Base-by-base conservation (phyloP, 768 basidiomycete species). In the Russula sp. region DNA sequence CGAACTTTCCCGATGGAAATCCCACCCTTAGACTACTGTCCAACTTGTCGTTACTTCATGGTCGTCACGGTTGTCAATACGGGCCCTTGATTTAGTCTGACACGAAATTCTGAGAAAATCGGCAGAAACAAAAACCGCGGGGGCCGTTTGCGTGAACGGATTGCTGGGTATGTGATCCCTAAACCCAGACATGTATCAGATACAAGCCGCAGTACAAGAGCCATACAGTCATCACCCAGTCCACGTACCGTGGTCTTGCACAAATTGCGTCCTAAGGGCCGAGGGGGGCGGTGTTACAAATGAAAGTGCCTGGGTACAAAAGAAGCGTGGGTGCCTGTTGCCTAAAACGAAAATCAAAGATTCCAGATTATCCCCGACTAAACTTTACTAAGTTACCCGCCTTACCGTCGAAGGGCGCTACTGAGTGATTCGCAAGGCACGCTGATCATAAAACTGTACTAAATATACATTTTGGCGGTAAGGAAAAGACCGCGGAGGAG, bases 361-460 rank as follows among this genome's bases (percentile, higher is more conserved):
- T 59, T 11, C 48, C 2, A 50, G 48, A 50, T 50, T 28, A 38
- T 24, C 26, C 48, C 24, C 34, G 22, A 11, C 11, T 30, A 46
- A 57, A 46, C 58, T 24, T 59, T 50, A 48, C 38, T 46, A 46
- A 48, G 16, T 59, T 59, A 58, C 38, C 34, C 4, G 36, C 57
- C 44, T 30, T 22, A 9, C 44, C 20, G n/a, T n/a, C 20, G 44
- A 46, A 13, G 6, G 28, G 56, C 42, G 28, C 42, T 30, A n/a
- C 6, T n/a, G 18, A 30, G 8, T 16, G 28, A 44, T 44, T 9
- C 22, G 2, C 40, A 13, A 59, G 58, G 48, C 48, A 50, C 58
- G 20, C 18, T 38, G 24, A 24, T 26, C 57, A 49, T n/a, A 50
- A n/a, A 9, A 26, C 2, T 26, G 11, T 49, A 7, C 14, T 24